Conservation (phyloP, 2,329 filamentous ascomycete species). For the Thielaviopsis cerberus region DNA sequence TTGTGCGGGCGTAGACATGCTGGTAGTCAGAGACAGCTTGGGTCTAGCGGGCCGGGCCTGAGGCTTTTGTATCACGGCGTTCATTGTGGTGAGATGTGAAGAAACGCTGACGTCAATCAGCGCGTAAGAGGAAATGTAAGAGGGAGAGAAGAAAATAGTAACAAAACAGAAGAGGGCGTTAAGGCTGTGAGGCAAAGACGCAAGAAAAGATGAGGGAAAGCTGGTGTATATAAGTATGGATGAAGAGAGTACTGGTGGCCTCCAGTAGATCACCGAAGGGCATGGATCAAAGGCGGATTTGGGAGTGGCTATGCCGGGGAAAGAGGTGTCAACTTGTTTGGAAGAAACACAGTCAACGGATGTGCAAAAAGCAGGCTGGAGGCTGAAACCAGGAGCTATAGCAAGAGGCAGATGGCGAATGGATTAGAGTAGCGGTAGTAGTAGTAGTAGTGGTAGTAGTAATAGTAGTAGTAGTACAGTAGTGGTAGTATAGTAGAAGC, state of each 20-base stretch:
- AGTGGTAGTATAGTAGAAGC: too few species aligned
- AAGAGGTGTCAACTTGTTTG: not conserved
- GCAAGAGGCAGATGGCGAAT: not conserved
- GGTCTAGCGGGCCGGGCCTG: constrained; percentile 2
- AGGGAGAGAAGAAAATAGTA: not conserved
- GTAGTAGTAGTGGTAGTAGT: not conserved
- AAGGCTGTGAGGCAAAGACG: not conserved
- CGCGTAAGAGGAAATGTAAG: not conserved
- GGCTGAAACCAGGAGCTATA: not conserved
- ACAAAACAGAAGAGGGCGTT: not conserved
- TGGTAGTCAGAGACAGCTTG: constrained; percentile 25
- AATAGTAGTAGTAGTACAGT: too few species aligned
- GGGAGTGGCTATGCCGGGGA: not conserved
- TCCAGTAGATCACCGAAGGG: not conserved
- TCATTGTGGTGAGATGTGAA: constrained; percentile 4
- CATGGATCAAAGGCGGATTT: not conserved
- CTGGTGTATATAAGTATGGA: not conserved
- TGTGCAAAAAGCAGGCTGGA: not conserved
- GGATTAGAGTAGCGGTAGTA: not conserved
- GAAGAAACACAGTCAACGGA: not conserved
- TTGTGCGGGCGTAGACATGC: constrained; percentile 16
- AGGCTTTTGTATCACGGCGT: constrained; percentile 3
- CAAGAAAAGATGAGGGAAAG: not conserved
- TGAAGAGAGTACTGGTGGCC: not conserved
- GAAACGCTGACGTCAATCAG: not conserved